Conservation (phyloP, 2,329 filamentous ascomycete species). For the Aspergillus unguis region DNA sequence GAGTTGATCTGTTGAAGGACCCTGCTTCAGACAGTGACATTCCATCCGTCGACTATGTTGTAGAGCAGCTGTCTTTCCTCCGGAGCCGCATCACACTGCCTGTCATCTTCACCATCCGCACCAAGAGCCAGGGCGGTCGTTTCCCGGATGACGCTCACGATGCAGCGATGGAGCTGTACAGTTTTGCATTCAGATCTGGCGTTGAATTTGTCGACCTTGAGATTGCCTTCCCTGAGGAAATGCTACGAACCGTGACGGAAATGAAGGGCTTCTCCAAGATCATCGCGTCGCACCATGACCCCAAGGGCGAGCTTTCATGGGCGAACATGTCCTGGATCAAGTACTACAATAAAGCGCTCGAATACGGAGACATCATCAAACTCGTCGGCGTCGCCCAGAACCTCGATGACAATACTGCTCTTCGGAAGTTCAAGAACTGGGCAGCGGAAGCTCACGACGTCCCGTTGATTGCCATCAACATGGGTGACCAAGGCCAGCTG, state of each 20-base stretch:
- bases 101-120: constrained; percentile 89
- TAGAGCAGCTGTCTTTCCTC: constrained; percentile 75
- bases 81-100: constrained; percentile 70
- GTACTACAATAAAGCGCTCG: constrained; percentile 83
- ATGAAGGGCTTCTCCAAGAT: constrained; percentile 73
- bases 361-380: constrained; percentile 92
- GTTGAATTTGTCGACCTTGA: constrained; percentile 93
- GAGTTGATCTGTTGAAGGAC: constrained; percentile 85
- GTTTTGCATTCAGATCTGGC: constrained; percentile 73
- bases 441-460: constrained; percentile 69
- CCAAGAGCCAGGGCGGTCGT: constrained; percentile 76
- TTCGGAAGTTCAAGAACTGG: constrained; percentile 75
- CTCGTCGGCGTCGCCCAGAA: constrained; percentile 76
- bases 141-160: constrained; percentile 75
- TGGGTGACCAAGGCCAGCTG: constrained; percentile 82
- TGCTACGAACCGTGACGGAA: constrained; percentile 66
- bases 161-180: constrained; percentile 72
- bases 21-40: constrained; percentile 56
- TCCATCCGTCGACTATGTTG: constrained; percentile 70
- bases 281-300: constrained; percentile 95
- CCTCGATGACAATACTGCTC: constrained; percentile 80
- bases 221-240: constrained; percentile 75
- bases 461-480: constrained; percentile 94
- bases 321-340: constrained; percentile 87
- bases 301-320: constrained; percentile 75